Percentiles rank a stretch among this genome's conserved stretches.
Evolutionary conservation across 306 rosid species (phyloP).

Genomic region (Abrus precatorius): DNA sequence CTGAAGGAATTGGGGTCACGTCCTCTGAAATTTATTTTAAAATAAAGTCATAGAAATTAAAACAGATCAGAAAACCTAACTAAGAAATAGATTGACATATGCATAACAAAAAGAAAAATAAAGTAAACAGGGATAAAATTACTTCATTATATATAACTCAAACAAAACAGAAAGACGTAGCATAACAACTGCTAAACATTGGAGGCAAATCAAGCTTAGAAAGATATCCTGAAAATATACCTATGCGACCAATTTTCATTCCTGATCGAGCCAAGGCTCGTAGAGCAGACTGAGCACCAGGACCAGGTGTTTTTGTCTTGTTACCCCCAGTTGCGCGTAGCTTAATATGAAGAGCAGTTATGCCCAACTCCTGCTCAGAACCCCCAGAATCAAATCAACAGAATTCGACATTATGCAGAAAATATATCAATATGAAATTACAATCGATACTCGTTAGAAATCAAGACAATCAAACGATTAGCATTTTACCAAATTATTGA

Average conservation of each 20-base stretch:
- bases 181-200: neutral
- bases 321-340: conserved; percentile 96
- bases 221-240: conserved; percentile 41
- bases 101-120: no score
- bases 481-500: no score
- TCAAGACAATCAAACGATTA: no score
- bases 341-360: conserved; percentile 89
- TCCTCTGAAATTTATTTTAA: conserved; percentile 64
- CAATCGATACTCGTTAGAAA: no score
- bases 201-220: no score
- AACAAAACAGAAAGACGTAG: no score
- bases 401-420: no score
- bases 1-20: conserved; percentile 91
- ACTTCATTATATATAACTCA: no score
- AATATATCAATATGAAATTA: no score
- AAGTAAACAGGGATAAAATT: no score
- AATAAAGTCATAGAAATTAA: neutral
- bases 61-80: neutral
- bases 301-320: conserved; percentile 92
- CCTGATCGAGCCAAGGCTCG: conserved; percentile 95
- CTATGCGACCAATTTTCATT: conserved; percentile 96
- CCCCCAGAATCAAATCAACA: no score
- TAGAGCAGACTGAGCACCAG: conserved; percentile 95
- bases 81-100: neutral
- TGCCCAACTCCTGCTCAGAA: conserved; percentile 74